A percentile compares a stretch with the other conserved stretches of the same genome.
Conservation (phyloP, 352 stramenopile genomes). For the Phytopythium boreale region DNA sequence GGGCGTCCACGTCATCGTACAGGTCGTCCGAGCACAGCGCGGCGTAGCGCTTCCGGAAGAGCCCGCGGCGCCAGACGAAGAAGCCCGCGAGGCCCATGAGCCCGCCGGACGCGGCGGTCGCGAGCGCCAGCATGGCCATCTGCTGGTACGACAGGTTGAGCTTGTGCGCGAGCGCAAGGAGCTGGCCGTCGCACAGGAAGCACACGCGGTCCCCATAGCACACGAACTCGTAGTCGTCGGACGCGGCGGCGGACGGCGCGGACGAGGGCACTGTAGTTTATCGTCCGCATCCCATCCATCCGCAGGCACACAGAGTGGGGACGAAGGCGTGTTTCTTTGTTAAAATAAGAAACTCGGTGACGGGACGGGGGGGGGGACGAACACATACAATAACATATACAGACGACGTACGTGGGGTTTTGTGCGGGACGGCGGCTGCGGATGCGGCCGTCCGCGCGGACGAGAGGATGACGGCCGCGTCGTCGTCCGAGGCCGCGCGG, state of each 20-base stretch:
- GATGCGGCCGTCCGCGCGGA: background rate
- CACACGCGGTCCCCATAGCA: conserved; percentile 73
- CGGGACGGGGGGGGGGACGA: too few species aligned
- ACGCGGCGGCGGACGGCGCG: background rate
- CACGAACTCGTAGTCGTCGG: conserved; percentile 55
- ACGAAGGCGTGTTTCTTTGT: too few species aligned
- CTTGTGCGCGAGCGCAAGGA: conserved; percentile 63
- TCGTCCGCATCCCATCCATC: background rate
- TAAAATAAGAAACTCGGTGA: too few species aligned
- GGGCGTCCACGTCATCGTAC: conserved; percentile 24
- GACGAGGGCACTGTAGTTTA: background rate
- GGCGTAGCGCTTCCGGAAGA: conserved; percentile 72
- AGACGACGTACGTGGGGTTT: background rate
- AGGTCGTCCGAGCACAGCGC: conserved; percentile 59
- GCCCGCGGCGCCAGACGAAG: conserved; percentile 65
- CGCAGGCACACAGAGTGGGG: too few species aligned
- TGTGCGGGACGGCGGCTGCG: background rate
- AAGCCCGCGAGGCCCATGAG: conserved; percentile 65
- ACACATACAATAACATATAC: too few species aligned
- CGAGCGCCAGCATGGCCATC: conserved; percentile 54
- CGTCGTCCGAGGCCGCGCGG: background rate
- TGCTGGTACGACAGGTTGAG: conserved; percentile 79
- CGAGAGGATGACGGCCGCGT: background rate
- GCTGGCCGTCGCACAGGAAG: conserved; percentile 70
- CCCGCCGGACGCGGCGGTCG: conserved; percentile 48